Base-by-base conservation (phyloP, 768 basidiomycete species). In the Zangia roseola region DNA sequence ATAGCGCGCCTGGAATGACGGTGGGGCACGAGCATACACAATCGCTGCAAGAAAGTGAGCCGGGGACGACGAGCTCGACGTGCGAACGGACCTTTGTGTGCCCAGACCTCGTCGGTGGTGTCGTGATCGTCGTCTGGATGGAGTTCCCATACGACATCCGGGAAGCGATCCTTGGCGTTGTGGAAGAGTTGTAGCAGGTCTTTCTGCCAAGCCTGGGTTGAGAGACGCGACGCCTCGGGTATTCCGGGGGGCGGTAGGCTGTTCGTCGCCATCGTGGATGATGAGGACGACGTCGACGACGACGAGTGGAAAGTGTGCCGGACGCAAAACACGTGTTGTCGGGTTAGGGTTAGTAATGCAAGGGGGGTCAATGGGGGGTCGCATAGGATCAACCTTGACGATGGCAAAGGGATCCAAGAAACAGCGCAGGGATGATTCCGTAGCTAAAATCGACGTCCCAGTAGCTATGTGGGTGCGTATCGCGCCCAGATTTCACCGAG, bases 131-230 rank as follows among this genome's bases (percentile, higher is more conserved):
- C 73, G 51, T 76, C 75, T 43, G 78, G 78, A 26, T 80, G 81
- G 17, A 86, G 74, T 65, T 85, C 83, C 94, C 95, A 98, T n/a
- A 91, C 83, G 43, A 98, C 93, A 71, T 98, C 95, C n/a, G 90
- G 88, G 62, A 94, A 98, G 48, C 91, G 78, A 53, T 94, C 90
- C 68, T 88, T 88, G n/a, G 93, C 87, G 45, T 84, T 76, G 55
- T 78, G 77, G 68, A 92, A 94, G 34, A 97, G 79, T 6, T 75
- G 61, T 49, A 82, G 78, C 5, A 97, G 78, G 71, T 97, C 86
- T n/a, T 67, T 64, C 59, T 91, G 86, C 94, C 94, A 97, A 16
- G 73, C 69, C 5, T 71, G 60, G 0, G 88, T 91, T 2, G 90
- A 91, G 49, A 77, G 73, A 53, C 74, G 73, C 23, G 82, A 81